These are phyloP conservation scores for Aspergillus pseudoglaucus DNA, from an alignment of 2,329 filamentous ascomycete species.

Conservation along the genomic window DNA sequence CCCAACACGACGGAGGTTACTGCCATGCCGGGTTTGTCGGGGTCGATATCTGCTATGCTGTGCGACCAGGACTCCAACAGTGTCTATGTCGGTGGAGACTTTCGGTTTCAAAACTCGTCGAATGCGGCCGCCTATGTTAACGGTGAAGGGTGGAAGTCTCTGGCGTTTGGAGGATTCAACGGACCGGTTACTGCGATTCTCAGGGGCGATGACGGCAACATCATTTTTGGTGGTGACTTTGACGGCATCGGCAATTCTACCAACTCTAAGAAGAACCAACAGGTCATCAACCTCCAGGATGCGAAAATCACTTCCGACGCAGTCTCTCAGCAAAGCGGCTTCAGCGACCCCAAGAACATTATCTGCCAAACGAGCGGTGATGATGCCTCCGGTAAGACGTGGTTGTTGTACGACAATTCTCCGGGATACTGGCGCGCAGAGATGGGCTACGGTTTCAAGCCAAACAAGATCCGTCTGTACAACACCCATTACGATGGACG, in stretches of 20 bases:
- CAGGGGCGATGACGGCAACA: slow-evolving; percentile 71
- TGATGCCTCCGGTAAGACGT: slow-evolving; percentile 70
- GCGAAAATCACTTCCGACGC: slow-evolving; percentile 65
- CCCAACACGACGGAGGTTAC: slow-evolving; percentile 63
- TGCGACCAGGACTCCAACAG: slow-evolving; percentile 71
- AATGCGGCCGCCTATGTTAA: slow-evolving; percentile 82
- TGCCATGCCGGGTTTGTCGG: slow-evolving; percentile 72
- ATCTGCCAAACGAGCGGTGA: slow-evolving; percentile 66
- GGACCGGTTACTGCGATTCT: slow-evolving; percentile 81
- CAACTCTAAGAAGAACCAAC: slow-evolving; percentile 52
- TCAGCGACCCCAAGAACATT: slow-evolving; percentile 70
- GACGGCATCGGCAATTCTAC: slow-evolving; percentile 79
- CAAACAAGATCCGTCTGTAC: slow-evolving; percentile 78
- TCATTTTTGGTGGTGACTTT: slow-evolving; percentile 88
- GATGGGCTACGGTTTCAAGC: slow-evolving; percentile 77
- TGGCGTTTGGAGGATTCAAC: slow-evolving; percentile 93
- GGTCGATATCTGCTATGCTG: slow-evolving; percentile 72
- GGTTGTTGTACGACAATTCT: slow-evolving; percentile 69
- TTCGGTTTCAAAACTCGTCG: slow-evolving; percentile 70
- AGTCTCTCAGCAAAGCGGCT: slow-evolving; percentile 56
- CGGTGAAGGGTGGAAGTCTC: slow-evolving; percentile 63
- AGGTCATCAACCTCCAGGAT: slow-evolving; percentile 77
- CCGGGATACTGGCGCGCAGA: slow-evolving; percentile 76
- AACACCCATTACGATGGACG: slow-evolving; percentile 80
- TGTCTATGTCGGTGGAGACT: slow-evolving; percentile 89